Percentiles rank a stretch among this genome's conserved stretches.
Conservation (phyloP, 306 rosid genomes). For the Vigna reflexopilosa region DNA sequence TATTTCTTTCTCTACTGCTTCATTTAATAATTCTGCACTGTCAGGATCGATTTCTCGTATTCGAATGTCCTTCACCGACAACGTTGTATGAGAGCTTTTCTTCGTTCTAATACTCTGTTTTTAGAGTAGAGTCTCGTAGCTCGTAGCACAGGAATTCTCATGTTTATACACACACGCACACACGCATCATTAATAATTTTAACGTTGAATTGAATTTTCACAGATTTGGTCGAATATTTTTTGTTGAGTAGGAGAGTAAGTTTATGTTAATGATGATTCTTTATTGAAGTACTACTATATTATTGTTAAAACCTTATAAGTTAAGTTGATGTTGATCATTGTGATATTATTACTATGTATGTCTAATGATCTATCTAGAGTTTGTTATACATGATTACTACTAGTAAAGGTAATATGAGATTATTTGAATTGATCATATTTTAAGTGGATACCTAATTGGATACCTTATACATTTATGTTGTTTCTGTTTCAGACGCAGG, state of each 20-base stretch:
- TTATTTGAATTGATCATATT: neutral
- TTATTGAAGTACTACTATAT: neutral
- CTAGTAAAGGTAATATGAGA: neutral
- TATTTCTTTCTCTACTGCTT: slow-evolving; percentile 7
- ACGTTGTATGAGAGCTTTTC: neutral
- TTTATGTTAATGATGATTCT: neutral
- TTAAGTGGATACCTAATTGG: neutral
- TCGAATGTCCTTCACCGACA: neutral
- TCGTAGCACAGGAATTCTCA: neutral
- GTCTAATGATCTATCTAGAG: neutral
- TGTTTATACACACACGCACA: neutral
- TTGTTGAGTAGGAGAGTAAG: neutral
- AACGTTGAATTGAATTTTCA: neutral
- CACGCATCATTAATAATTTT: neutral
- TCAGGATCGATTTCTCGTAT: slow-evolving; percentile 14
- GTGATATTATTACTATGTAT: neutral
- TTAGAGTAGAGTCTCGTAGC: neutral
- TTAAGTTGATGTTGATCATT: neutral
- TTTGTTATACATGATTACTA: neutral
- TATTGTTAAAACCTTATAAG: neutral
- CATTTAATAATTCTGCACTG: slow-evolving; percentile 7
- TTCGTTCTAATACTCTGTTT: slow-evolving; percentile 11
- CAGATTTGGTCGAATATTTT: neutral
- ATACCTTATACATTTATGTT: neutral
- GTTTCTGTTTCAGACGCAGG: slow-evolving; percentile 65